Percentiles rank a stretch among this genome's conserved stretches.
These are phyloP conservation scores for Saccharomycopsis malanga DNA, from an alignment of 805 yeast genomes.

Conservation along the genomic window DNA sequence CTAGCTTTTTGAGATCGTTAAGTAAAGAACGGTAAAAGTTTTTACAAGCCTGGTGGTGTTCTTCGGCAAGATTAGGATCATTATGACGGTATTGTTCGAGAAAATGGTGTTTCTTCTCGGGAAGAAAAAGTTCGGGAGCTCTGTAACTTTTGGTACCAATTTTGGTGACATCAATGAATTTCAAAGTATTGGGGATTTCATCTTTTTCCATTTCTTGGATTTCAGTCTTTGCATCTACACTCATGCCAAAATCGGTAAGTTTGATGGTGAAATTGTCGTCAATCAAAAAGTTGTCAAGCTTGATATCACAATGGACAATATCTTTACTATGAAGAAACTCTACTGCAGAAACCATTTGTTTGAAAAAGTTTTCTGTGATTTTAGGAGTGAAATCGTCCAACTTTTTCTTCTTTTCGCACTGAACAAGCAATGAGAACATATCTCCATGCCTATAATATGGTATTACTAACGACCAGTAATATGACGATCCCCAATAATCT, in stretches of 20 bases:
- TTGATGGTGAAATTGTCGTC: conserved; percentile 84
- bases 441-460: conserved; percentile 21
- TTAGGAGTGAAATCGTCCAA: not conserved
- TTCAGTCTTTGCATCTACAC: conserved; percentile 4
- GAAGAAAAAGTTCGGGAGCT: conserved; percentile 20
- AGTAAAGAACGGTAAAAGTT: conserved; percentile 2
- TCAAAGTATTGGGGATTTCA: not conserved
- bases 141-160: conserved; percentile 21
- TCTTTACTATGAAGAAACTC: conserved; percentile 59
- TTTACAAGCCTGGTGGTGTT: conserved; percentile 1
- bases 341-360: conserved; percentile 40
- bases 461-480: conserved; percentile 17
- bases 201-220: not conserved
- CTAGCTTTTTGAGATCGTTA: conserved; percentile 6
- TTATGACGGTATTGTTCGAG: not conserved
- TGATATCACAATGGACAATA: conserved; percentile 86
- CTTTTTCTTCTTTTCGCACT: conserved; percentile 4
- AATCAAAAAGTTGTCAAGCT: conserved; percentile 81
- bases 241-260: conserved; percentile 82
- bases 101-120: conserved; percentile 6
- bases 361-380: conserved; percentile 19
- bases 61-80: not conserved
- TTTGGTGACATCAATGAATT: conserved; percentile 8
- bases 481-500: not conserved
- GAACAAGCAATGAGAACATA: conserved; percentile 13